Percentiles rank a stretch among this genome's conserved stretches.
phyloP scores from a whole-genome alignment of 441 rosid genomes.

The Gossypium schwendimanii region DNA sequence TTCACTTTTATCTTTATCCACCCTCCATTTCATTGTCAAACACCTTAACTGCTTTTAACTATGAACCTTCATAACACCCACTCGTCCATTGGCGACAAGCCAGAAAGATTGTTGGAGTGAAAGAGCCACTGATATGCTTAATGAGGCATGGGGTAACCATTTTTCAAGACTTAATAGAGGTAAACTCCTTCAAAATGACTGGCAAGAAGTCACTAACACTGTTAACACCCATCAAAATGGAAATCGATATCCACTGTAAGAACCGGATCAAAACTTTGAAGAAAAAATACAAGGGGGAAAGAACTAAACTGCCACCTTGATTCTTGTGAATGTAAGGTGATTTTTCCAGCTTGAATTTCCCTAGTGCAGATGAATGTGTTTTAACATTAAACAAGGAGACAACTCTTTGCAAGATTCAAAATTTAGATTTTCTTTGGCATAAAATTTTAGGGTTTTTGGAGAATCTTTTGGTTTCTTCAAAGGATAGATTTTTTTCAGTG shows the following conservation, averaged over 20 bases:
- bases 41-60: slow-evolving; percentile 18
- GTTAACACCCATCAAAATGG: slow-evolving; percentile 39
- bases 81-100: slow-evolving; percentile 18
- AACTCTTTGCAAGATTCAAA: neutral
- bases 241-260: slow-evolving; percentile 74
- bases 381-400: slow-evolving; percentile 19
- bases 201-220: slow-evolving; percentile 67
- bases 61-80: slow-evolving; percentile 29
- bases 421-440: neutral
- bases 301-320: slow-evolving; percentile 56
- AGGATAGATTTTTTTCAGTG: slow-evolving; percentile 12
- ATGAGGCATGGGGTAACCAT: slow-evolving; percentile 66
- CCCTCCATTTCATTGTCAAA: slow-evolving; percentile 19
- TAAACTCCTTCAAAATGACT: slow-evolving; percentile 61
- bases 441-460: neutral
- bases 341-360: slow-evolving; percentile 96
- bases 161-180: slow-evolving; percentile 52
- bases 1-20: slow-evolving; percentile 20
- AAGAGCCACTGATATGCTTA: slow-evolving; percentile 48
- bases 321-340: slow-evolving; percentile 54
- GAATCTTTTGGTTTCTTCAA: slow-evolving; percentile 55
- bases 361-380: slow-evolving; percentile 73
- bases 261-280: slow-evolving; percentile 74
- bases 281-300: slow-evolving; percentile 77
- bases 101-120: slow-evolving; percentile 63